Percentiles rank a stretch among this genome's conserved stretches.
phyloP scores from a whole-genome alignment of 129 eudicot genomes.

The Lactuca sativa region DNA sequence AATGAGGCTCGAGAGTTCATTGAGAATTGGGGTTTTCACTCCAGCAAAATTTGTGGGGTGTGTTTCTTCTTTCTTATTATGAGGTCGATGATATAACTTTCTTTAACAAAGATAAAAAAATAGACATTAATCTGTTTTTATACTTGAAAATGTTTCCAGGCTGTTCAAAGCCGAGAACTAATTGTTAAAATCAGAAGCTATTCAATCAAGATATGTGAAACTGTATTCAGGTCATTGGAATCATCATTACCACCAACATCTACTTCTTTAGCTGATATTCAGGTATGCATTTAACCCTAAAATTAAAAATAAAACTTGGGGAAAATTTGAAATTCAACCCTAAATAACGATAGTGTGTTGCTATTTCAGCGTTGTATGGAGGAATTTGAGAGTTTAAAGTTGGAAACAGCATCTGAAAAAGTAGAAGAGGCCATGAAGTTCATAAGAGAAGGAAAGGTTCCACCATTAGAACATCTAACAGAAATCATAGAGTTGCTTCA shows the following conservation, averaged over 20 bases:
- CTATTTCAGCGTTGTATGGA: constrained; percentile 51
- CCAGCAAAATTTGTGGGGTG: constrained; percentile 84
- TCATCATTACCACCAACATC: constrained; percentile 37
- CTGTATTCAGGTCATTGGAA: constrained; percentile 44
- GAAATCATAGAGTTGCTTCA: constrained; percentile 45
- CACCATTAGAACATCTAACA: constrained; percentile 37
- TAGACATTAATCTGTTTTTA: background rate
- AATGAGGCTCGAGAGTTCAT: constrained; percentile 89
- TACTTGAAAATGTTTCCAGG: constrained; percentile 43
- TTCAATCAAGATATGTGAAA: constrained; percentile 51
- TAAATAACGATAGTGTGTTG: background rate
- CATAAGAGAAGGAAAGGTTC: constrained; percentile 44
- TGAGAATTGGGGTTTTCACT: constrained; percentile 77
- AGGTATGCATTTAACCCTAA: constrained; percentile 39
- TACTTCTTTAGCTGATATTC: constrained; percentile 47
- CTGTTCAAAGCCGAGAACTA: constrained; percentile 54
- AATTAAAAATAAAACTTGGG: background rate
- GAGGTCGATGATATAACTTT: background rate
- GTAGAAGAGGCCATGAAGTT: constrained; percentile 53
- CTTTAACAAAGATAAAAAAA: background rate
- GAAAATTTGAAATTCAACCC: background rate
- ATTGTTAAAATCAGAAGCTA: constrained; percentile 52
- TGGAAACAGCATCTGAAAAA: constrained; percentile 44
- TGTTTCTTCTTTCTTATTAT: constrained; percentile 34
- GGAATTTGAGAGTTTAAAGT: constrained; percentile 55